Evolutionary conservation across 352 stramenopile genomes (phyloP).

Genomic region (Pythium guiyangense): DNA sequence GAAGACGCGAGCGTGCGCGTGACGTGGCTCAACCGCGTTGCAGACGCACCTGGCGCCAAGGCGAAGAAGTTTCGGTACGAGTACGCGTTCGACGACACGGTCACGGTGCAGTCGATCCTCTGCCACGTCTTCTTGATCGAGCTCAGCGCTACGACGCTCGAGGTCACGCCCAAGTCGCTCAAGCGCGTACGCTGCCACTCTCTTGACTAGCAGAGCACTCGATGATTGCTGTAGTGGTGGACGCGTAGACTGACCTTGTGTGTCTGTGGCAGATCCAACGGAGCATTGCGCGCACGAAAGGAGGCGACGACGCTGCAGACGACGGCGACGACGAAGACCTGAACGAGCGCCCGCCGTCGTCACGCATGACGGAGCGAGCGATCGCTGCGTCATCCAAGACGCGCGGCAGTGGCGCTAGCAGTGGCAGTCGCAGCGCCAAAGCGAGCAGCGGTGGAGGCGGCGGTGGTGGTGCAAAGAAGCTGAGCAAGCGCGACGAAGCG

Average conservation of each 20-base stretch:
- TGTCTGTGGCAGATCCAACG: conserved; percentile 19
- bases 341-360: conserved; percentile 52
- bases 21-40: conserved; percentile 54
- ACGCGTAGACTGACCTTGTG: background rate
- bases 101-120: conserved; percentile 64
- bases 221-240: no score
- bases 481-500: conserved; percentile 27
- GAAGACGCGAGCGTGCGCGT: conserved; percentile 47
- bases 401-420: conserved; percentile 2
- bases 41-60: background rate
- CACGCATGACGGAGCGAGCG: conserved; percentile 19
- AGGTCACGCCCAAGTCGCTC: conserved; percentile 67
- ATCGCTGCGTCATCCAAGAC: conserved; percentile 6
- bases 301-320: conserved; percentile 17
- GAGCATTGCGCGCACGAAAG: conserved; percentile 32
- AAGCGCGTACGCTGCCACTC: conserved; percentile 25
- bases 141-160: conserved; percentile 25
- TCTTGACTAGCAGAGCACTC: no score
- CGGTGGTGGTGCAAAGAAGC: conserved; percentile 12
- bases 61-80: conserved; percentile 29
- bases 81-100: conserved; percentile 52
- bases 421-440: background rate
- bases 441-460: conserved; percentile 6
- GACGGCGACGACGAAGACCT: conserved; percentile 31
- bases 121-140: conserved; percentile 68